Evolutionary conservation across 768 basidiomycete genomes (phyloP), one percentile per base, ranked within the genome.

Genomic region (Kwoniella mangroviensis): DNA sequence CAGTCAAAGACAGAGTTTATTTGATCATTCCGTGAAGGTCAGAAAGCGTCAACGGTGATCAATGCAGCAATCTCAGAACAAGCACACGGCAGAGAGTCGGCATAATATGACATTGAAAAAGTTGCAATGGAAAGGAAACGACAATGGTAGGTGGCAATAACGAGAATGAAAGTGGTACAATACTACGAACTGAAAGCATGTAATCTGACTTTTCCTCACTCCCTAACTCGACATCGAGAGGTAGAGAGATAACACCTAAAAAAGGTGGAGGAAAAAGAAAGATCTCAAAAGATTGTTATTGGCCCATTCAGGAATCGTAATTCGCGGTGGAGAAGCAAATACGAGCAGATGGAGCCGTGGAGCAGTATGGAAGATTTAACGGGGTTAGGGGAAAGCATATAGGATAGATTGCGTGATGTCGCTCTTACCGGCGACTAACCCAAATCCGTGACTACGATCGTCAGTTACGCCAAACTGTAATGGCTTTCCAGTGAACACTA

Each of bases 231-330:
- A 51, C 45, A 68, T 68, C 67, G 59, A 68, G 34, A 62, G 41
- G n/a, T 52, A 54, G 34, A 59, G 68, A 69, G 68, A 57, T 54
- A 51, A 51, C 43, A 63, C 63, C 45, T 19, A 15, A 49, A 49
- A 49, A 49, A 19, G 45, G 19, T 49, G 63, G 62, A 69, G 59
- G 62, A 34, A 60, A 72, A 63, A 21, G 63, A 49, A 34, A 58
- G 34, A 63, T 51, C 15, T 53, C n/a, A 21, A 3, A 22, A 54
- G 13, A 40, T 72, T 67, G 34, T 62, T 79, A 54, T 79, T 51
- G 78, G 78, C 78, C 73, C 76, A 75, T 79, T 79, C 78, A 79
- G 78, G 78, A 79, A 79, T 70, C 78, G 73, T 57, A 45, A 49
- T 53, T 74, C 75, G 78, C 73, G 75, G 68, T 62, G 74, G 74